Evolutionary conservation across 768 basidiomycete species (phyloP).

Genomic region (Pleurotus sapidus): DNA sequence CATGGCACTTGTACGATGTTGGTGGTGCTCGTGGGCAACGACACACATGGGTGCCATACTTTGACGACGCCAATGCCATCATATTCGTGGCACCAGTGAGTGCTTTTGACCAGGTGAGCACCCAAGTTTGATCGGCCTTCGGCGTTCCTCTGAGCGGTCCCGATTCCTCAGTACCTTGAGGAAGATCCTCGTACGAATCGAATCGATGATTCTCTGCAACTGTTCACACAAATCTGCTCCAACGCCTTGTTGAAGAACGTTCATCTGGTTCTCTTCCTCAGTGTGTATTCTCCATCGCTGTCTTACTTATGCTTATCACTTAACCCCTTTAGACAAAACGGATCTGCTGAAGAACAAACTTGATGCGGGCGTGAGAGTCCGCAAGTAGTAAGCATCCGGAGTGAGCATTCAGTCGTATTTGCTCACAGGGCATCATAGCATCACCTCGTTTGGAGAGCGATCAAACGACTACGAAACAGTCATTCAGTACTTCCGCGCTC

Average conservation of each 20-base stretch:
- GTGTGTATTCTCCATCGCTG: conserved; percentile 28
- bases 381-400: conserved; percentile 65
- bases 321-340: conserved; percentile 56
- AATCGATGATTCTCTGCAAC: conserved; percentile 85
- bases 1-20: conserved; percentile 73
- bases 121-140: background rate
- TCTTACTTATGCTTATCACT: background rate
- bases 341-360: conserved; percentile 76
- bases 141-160: conserved; percentile 7
- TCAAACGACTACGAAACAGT: conserved; percentile 81
- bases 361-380: conserved; percentile 63
- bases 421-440: conserved; percentile 37
- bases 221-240: conserved; percentile 83
- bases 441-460: conserved; percentile 78
- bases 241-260: conserved; percentile 76
- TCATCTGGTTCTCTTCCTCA: conserved; percentile 55
- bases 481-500: conserved; percentile 83
- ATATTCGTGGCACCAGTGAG: conserved; percentile 79
- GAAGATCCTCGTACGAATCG: conserved; percentile 85
- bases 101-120: conserved; percentile 69
- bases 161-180: conserved; percentile 63
- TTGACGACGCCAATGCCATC: conserved; percentile 76
- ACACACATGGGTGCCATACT: conserved; percentile 77
- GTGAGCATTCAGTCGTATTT: background rate
- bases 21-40: conserved; percentile 72